phyloP scores from a whole-genome alignment of 176 grass and related monocot species.

The Carex pumila region DNA sequence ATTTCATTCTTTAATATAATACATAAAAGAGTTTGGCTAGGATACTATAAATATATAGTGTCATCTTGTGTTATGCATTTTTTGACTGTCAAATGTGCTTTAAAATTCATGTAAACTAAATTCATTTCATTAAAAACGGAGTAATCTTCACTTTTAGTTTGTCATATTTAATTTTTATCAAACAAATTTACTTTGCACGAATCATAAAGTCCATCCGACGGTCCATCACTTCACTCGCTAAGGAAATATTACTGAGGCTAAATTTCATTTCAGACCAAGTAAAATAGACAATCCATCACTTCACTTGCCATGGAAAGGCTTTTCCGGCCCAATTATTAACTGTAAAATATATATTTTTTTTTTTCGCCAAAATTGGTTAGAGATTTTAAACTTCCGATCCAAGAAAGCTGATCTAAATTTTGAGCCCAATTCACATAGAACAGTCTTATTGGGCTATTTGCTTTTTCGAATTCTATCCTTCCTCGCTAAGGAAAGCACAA shows the following conservation, averaged over 20 bases:
- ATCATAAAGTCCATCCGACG: too few species aligned
- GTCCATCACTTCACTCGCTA: too few species aligned
- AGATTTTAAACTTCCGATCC: neutral
- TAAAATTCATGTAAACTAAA: too few species aligned
- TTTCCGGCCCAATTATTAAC: neutral
- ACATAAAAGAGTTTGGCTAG: neutral
- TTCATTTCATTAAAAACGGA: too few species aligned
- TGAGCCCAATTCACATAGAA: neutral
- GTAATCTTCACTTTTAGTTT: too few species aligned
- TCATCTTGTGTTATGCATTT: too few species aligned
- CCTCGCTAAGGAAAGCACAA: slow-evolving; percentile 8
- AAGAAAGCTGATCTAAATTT: neutral
- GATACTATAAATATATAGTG: too few species aligned
- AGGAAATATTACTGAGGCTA: too few species aligned
- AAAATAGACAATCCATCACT: neutral
- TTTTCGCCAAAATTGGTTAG: neutral
- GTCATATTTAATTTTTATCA: too few species aligned
- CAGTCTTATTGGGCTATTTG: neutral
- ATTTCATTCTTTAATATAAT: neutral
- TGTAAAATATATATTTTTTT: neutral
- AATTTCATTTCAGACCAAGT: too few species aligned
- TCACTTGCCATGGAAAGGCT: neutral
- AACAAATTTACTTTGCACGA: too few species aligned
- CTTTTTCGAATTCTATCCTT: neutral
- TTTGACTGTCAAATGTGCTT: too few species aligned